Base-by-base conservation (phyloP, 73 alveolate genomes). In the Paramecium octaurelia region DNA sequence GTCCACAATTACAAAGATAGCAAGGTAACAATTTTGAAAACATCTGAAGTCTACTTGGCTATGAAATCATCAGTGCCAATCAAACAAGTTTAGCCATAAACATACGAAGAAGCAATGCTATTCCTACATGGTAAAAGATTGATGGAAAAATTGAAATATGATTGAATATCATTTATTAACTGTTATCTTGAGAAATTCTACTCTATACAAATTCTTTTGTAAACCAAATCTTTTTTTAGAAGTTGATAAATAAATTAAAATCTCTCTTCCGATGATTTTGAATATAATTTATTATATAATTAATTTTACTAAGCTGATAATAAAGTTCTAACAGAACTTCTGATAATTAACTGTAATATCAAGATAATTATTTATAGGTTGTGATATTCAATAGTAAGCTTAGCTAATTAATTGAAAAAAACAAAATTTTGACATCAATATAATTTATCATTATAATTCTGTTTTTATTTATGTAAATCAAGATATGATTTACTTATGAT, bases 41-140 rank as follows among this genome's bases (percentile, higher is more conserved):
- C 91, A 80, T 14, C 91, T 8, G 91, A 80, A 80, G 91, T 80
- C 1, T 80, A 31, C 12, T 44, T 80, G 12, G 91, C 91, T 9
- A 80, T 80, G 91, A 46, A 42, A 42, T 40, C 91, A 31, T 23
- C 46, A 44, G 24, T 31, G 7, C 23, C 43, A 42, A 27, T 80
- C 29, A 11, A 40, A 42, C 12, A 42, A 44, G 46, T 80, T 43
- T 18, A 23, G 23, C 91, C 91, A 2, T 24, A 44, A 4, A 80
- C 91, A 31, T 80, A 80, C 24, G 91, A 80, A 27, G 91, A 80
- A 80, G 91, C 64, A 7, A 44, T 80, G 73, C 18, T 80, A 38
- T 80, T 40, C 12, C 44, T 80, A 9, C 91, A 80, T 80, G 91
- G 91, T 11, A 80, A 48, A 46, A 80, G 91, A 80, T 9, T 80